Base-by-base conservation (phyloP, 2,329 filamentous ascomycete species). In the Acephala macrosclerotiorum region DNA sequence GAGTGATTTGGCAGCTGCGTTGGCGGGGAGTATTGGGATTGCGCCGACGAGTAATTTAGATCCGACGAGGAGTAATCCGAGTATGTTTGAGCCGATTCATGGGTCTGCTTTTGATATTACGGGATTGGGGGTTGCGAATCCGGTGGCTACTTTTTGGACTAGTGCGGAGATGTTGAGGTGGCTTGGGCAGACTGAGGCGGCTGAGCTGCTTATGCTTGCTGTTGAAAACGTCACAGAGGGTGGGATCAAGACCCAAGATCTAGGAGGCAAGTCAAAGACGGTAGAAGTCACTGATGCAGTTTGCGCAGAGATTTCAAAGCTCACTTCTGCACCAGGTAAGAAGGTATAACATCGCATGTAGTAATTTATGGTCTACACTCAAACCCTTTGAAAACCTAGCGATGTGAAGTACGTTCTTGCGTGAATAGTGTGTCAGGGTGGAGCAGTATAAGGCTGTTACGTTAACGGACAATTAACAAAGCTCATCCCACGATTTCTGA, bases 11-110 rank as follows among this genome's bases (percentile, higher is more conserved):
- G 90, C 89, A 6, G 89, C 90, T 16, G 88, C 89, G 0, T 79
- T 92, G 7, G 89, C 89, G 2, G 90, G 90, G 0, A 89, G 85
- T 1, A 92, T 92, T 66, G 89, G 90, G 9, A 91, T 93, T 65
- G 90, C 90, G 3, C 89, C 90, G 2, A 91, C 89, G 0, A 87
- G 83, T 58, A 91, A 91, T 70, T 80, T 92, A 0, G 89, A 92
- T 69, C 89, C 89, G 0, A 80, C 78, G 0, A 75, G 85, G 74
- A 33, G 84, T 76, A 74, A 86, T 76, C 70, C 86, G 69, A 84
- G 81, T 61, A 87, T 88, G 84, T 89, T 88, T 67, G 86, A 88
- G 78, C 86, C 86, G 0, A 87, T 88, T 61, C 85, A 87, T 70
- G 85, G 85, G 1, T 85, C 82, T 4, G 85, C 85, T 0, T 87